These are phyloP conservation scores for Trichoderma koningiopsis DNA, from an alignment of 2,329 filamentous ascomycete species.

Conservation along the genomic window DNA sequence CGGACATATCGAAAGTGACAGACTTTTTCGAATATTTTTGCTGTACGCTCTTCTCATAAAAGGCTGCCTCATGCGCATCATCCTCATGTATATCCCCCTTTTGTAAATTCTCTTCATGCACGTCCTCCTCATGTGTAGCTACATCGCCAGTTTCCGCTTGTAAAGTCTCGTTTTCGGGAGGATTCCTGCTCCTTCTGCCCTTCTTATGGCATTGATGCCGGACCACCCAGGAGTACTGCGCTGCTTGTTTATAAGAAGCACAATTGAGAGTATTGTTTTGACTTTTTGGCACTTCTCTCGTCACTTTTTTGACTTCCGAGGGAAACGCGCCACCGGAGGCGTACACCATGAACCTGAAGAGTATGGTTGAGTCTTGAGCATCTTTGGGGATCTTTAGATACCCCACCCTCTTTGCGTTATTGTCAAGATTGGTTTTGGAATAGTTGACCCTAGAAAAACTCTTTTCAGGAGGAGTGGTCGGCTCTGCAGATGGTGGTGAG, in stretches of 20 bases:
- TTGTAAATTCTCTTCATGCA: neutral
- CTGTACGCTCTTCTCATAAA: neutral
- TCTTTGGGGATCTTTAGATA: neutral
- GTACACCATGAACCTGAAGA: constrained; percentile 11
- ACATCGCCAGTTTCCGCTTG: neutral
- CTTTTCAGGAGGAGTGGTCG: neutral
- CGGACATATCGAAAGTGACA: neutral
- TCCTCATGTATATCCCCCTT: neutral
- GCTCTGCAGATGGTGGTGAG: neutral
- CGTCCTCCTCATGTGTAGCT: neutral
- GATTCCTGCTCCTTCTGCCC: neutral
- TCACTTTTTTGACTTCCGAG: constrained; percentile 16
- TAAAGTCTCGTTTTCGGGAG: neutral
- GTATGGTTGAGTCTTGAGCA: neutral
- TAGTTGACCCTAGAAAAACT: neutral
- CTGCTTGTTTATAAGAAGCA: neutral
- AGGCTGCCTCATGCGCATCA: neutral
- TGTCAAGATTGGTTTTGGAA: neutral
- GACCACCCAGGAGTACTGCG: constrained; percentile 13
- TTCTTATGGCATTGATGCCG: neutral
- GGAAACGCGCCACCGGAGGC: neutral
- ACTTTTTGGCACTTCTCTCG: neutral
- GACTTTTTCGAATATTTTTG: neutral
- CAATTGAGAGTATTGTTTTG: neutral
- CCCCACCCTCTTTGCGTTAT: neutral